These are phyloP conservation scores for Trichosanthes truncata DNA, from an alignment of 306 rosid species.

Conservation along the genomic window DNA sequence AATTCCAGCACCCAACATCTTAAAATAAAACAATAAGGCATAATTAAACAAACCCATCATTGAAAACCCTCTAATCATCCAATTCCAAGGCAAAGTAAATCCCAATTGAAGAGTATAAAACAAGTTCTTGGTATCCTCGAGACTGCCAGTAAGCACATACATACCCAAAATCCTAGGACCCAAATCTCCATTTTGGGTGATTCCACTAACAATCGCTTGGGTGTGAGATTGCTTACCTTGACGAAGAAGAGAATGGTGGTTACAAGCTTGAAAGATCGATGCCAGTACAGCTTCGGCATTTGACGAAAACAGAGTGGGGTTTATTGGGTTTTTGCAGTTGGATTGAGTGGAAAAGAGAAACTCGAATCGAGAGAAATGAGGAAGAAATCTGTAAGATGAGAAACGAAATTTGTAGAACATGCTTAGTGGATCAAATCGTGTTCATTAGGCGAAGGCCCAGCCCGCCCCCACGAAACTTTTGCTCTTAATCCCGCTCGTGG, in stretches of 20 bases:
- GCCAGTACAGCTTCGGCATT: neutral
- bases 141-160: slow-evolving; percentile 50
- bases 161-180: slow-evolving; percentile 45
- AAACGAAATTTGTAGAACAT: neutral
- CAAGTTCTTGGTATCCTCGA: slow-evolving; percentile 43
- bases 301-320: neutral
- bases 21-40: slow-evolving; percentile 60
- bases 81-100: slow-evolving; percentile 61
- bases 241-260: slow-evolving; percentile 29
- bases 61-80: slow-evolving; percentile 66
- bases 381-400: neutral
- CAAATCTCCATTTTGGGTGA: slow-evolving; percentile 15
- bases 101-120: slow-evolving; percentile 43
- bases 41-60: slow-evolving; percentile 43
- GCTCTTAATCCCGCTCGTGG: too few relatives aligned
- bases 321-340: neutral
- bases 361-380: neutral
- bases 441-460: neutral
- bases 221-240: slow-evolving; percentile 62
- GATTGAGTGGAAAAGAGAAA: slow-evolving; percentile 5
- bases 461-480: neutral
- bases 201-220: slow-evolving; percentile 39
- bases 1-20: slow-evolving; percentile 54
- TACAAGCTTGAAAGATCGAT: slow-evolving; percentile 32
- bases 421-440: neutral